These are phyloP conservation scores for Solanum paucissectum DNA, from an alignment of 257 asterid species.

Conservation along the genomic window DNA sequence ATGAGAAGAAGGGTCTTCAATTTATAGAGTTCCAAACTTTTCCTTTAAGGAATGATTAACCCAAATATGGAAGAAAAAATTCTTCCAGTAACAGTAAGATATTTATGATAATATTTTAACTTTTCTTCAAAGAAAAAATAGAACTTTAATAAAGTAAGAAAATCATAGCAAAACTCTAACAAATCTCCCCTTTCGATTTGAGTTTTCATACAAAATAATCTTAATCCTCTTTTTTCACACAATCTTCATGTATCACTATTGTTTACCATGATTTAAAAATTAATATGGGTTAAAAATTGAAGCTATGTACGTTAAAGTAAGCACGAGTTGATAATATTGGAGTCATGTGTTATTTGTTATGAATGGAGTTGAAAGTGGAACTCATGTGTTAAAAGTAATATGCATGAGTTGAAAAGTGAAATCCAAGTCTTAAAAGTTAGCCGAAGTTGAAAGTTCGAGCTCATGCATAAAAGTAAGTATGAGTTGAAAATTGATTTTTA, in stretches of 20 bases:
- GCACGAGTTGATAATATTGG: background rate
- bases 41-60: accelerated
- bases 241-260: background rate
- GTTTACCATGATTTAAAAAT: background rate
- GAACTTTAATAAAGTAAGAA: too few species aligned
- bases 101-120: too few species aligned
- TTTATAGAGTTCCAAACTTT: too few species aligned
- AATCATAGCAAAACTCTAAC: background rate
- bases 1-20: too few species aligned
- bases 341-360: background rate
- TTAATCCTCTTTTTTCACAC: background rate
- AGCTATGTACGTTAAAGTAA: too few species aligned
- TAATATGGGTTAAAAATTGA: background rate
- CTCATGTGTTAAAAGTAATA: background rate
- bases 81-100: too few species aligned
- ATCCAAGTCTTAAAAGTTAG: background rate
- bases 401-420: background rate
- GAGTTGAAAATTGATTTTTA: background rate
- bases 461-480: background rate
- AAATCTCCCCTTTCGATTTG: background rate
- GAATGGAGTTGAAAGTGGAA: background rate
- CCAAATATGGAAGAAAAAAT: background rate
- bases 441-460: background rate
- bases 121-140: too few species aligned
- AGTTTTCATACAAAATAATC: background rate